Base-by-base conservation (phyloP, 1,139 yeast genomes). In the Dujonia santamariae region DNA sequence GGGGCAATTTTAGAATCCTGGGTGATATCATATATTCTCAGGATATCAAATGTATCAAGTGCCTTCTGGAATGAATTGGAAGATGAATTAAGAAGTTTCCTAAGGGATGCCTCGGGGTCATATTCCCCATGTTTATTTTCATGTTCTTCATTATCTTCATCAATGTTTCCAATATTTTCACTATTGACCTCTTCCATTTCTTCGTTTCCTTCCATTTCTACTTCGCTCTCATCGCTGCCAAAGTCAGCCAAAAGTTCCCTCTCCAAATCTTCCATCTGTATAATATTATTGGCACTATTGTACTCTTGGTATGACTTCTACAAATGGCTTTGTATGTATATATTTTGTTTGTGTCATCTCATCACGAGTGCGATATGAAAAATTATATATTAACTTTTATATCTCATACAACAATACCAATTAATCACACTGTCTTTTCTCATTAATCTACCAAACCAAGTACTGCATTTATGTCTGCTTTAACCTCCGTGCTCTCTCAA, bases 401-500 rank as follows among this genome's bases (percentile, higher is more conserved):
- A n/a, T n/a, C n/a, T n/a, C n/a, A n/a, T n/a, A n/a, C n/a, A n/a
- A n/a, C n/a, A n/a, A n/a, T n/a, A n/a, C n/a, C n/a, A n/a, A n/a
- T n/a, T n/a, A n/a, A n/a, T n/a, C n/a, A n/a, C n/a, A n/a, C n/a
- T n/a, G n/a, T n/a, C n/a, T n/a, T n/a, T n/a, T n/a, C n/a, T n/a
- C n/a, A n/a, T n/a, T n/a, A n/a, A n/a, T n/a, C n/a, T n/a, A n/a
- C n/a, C n/a, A n/a, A n/a, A n/a, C n/a, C n/a, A n/a, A n/a, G n/a
- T n/a, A n/a, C n/a, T n/a, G n/a, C n/a, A n/a, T n/a, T n/a, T 11
- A 6, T 22, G 15, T 6, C 25, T 13, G 19, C 34, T 8, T 19
- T 30, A 11, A 54, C 64, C 3, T 55, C 67, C 8, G 31, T 70
- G 3, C 55, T 85, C 35, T 58, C 63, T 34, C 73, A 78, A 42